Evolutionary conservation across 305 asterid species (phyloP), one percentile per base, ranked within the genome.

Genomic region (Euphrasia arctica): DNA sequence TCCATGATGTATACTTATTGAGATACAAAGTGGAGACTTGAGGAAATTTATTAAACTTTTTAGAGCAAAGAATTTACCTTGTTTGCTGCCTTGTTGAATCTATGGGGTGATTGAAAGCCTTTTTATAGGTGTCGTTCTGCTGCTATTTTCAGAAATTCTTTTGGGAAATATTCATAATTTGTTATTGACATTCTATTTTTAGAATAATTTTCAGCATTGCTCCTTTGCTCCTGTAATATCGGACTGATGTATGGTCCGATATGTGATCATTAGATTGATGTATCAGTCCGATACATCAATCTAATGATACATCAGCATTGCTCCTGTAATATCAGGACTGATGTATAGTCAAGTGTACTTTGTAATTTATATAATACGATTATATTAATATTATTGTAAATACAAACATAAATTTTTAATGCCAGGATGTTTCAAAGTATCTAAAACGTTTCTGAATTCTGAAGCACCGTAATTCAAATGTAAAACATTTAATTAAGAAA

Each of bases 1-100:
- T 81, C 81, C 86, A 76, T 81, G 59, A 54, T 66, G 77, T 50
- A 9, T 4, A 14, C 9, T 29, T 15, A 4, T 25, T 25, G 27
- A 12, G 9, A 51, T 42, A 27, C 27, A 29, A 42, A 34, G 58
- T 9, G 12, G 58, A 42, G 27, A 54, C 48, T 70, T 29, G 55
- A 8, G 9, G 50, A 69, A 69, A 39, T n/a, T 27, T 68, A 9
- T 7, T 5, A 59, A 57, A 28, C 10, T 27, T 14, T 7, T 54
- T 6, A 63, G 32, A 66, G 45, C 13, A 59, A 58, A 29, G 31
- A 25, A 13, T 54, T 22, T 66, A 56, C 14, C n/a, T 49, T 14
- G 29, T 49, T 47, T 8, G 67, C 34, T 67, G 69, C 59, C 25
- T 68, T 55, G 56, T 22, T 9, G 56, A 52, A 60, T 10, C 27